Base-by-base conservation (phyloP, 2,329 filamentous ascomycete species). In the Trichoderma afroharzianum region DNA sequence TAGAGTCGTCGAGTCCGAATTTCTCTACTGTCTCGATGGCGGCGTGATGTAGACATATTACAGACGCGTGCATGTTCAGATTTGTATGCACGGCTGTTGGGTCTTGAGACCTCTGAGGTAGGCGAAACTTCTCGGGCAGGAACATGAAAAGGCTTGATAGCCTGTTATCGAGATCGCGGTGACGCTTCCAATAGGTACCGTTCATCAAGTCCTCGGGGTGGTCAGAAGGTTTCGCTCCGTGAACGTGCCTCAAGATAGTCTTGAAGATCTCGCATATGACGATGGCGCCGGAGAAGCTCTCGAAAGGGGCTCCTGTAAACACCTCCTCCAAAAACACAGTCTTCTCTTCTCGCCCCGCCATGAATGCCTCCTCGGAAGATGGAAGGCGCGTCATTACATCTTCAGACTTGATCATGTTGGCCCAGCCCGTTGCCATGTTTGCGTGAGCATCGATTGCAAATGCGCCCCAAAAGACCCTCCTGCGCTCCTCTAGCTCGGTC, bases 341-440 rank as follows among this genome's bases (percentile, higher is more conserved):
- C 53, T 86, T 83, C 77, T 93, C 88, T 64, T 90, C 86, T 50
- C 85, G 87, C 74, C 92, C 91, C 53, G 85, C 86, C 12, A 90
- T 82, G 76, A 94, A 98, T 0, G 93, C 89, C 55, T 93, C 89
- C 74, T 98, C 94, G 1, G 90, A 91, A 18, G 90, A 83, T 2
- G 95, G 95, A n/a, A 98, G 85, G 73, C 92, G 91, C 1, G 93
- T 97, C 76, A 90, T 86, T 72, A 87, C 88, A 74, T 97, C 93
- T 77, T 85, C 85, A 71, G 93, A 87, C 74, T 97, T 91, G 55
- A 97, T 90, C 30, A 90, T 83, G 83, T 93, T 91, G 0, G 95
- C 93, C 95, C 95, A 98, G 3, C 95, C 95, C 4, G 94, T 97
- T 14, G 93, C 94, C 66, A 97, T 93, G 76, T 92, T 94, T 3